These are phyloP conservation scores for Pleurotus ostreatus DNA, from an alignment of 768 basidiomycete genomes.

Conservation along the genomic window DNA sequence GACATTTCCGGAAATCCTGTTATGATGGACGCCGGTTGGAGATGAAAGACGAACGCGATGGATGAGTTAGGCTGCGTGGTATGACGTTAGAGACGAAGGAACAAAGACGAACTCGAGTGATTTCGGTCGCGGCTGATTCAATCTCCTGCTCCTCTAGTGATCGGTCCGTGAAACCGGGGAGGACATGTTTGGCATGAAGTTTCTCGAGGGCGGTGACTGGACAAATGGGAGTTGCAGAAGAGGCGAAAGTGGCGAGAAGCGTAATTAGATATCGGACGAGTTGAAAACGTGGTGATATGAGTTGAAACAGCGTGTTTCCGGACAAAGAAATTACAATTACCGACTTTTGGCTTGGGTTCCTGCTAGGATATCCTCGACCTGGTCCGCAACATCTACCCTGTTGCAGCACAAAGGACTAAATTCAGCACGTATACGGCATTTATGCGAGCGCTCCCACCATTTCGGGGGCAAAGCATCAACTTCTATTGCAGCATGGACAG, in stretches of 20 bases:
- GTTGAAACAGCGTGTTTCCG: constrained; percentile 8
- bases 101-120: constrained; percentile 73
- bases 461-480: constrained; percentile 70
- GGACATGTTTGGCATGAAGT: constrained; percentile 91
- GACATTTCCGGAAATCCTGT: constrained; percentile 66
- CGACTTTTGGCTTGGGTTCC: constrained; percentile 75
- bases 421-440: constrained; percentile 16
- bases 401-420: constrained; percentile 16
- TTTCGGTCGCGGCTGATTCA: constrained; percentile 75
- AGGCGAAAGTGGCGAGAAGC: constrained; percentile 14
- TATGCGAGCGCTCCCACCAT: constrained; percentile 51
- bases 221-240: constrained; percentile 7
- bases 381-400: constrained; percentile 92
- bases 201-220: constrained; percentile 88
- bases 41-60: constrained; percentile 11
- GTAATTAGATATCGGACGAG: constrained; percentile 5
- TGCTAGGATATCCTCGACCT: constrained; percentile 76
- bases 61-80: constrained; percentile 9
- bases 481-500: constrained; percentile 44
- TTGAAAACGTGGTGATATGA: constrained; percentile 7
- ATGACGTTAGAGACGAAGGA: constrained; percentile 4
- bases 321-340: constrained; percentile 20
- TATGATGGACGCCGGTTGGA: constrained; percentile 5
- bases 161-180: constrained; percentile 96
- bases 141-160: constrained; percentile 93